These are phyloP conservation scores for Trichophyton simii DNA, from an alignment of 2,329 filamentous ascomycete genomes.

Conservation along the genomic window DNA sequence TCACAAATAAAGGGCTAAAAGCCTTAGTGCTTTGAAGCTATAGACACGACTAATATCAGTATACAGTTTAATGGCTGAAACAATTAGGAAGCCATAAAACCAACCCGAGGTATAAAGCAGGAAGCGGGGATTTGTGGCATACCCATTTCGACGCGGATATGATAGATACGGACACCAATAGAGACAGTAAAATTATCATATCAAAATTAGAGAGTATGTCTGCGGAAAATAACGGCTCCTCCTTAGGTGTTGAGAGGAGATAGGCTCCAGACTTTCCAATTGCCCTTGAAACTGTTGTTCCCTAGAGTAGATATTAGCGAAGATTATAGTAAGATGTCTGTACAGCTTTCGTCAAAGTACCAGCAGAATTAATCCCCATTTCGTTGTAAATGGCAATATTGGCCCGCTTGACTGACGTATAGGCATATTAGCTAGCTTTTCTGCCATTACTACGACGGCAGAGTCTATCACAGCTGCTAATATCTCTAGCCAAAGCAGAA, in stretches of 20 bases:
- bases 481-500: slow-evolving; percentile 28
- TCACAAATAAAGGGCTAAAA: slow-evolving; percentile 28
- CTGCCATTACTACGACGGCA: slow-evolving; percentile 26
- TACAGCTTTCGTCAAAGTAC: slow-evolving; percentile 4
- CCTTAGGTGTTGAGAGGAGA: slow-evolving; percentile 4
- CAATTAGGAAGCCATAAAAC: background rate
- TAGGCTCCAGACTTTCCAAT: slow-evolving; percentile 5
- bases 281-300: slow-evolving; percentile 5
- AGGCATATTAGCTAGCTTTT: slow-evolving; percentile 11
- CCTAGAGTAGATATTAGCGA: slow-evolving; percentile 2
- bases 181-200: slow-evolving; percentile 26
- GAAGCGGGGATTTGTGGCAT: slow-evolving; percentile 13
- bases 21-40: slow-evolving; percentile 32
- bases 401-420: slow-evolving; percentile 4
- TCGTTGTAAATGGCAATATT: slow-evolving; percentile 7
- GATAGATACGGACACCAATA: slow-evolving; percentile 24
- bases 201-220: slow-evolving; percentile 4
- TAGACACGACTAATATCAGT: slow-evolving; percentile 9
- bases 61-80: background rate
- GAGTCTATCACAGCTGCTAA: slow-evolving; percentile 30
- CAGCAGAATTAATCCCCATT: slow-evolving; percentile 11
- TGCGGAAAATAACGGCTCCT: background rate
- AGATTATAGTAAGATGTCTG: background rate
- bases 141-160: slow-evolving; percentile 31
- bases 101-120: too few relatives aligned